Evolutionary conservation across 805 yeast genomes (phyloP).

Genomic region (Crinitomyces ghanaensis): DNA sequence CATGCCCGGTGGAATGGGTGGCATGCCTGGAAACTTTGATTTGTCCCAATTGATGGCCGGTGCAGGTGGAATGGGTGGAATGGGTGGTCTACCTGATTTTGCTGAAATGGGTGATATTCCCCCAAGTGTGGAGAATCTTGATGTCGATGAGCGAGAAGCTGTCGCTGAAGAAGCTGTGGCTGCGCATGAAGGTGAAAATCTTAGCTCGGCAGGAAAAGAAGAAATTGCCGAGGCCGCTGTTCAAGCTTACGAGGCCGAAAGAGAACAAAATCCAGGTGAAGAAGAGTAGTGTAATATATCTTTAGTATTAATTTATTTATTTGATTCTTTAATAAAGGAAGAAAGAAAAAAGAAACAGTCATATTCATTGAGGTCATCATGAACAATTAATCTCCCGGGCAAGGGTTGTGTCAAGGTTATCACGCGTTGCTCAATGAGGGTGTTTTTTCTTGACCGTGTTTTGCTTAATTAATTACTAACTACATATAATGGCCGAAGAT

Average conservation of each 20-base stretch:
- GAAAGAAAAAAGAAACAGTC: too few relatives aligned
- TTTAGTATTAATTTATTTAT: too few relatives aligned
- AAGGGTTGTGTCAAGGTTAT: too few relatives aligned
- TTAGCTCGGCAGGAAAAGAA: conserved; percentile 1
- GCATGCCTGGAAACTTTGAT: conserved; percentile 27
- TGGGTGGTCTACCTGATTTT: conserved; percentile 4
- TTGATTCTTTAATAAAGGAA: too few relatives aligned
- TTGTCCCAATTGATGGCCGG: conserved; percentile 29
- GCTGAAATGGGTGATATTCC: background rate
- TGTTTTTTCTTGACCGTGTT: too few relatives aligned
- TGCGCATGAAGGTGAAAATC: conserved; percentile 5
- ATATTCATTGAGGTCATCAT: too few relatives aligned
- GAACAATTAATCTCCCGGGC: too few relatives aligned
- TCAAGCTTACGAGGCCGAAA: background rate
- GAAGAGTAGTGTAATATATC: background rate
- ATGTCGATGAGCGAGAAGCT: conserved; percentile 1
- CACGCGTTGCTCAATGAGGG: too few relatives aligned
- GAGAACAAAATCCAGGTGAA: background rate
- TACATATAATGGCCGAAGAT: too few relatives aligned
- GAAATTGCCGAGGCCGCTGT: background rate
- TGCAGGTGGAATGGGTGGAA: conserved; percentile 18
- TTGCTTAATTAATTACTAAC: too few relatives aligned
- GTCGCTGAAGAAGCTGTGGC: conserved; percentile 5
- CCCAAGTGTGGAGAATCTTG: background rate
- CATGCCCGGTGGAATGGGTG: conserved; percentile 27